Percentiles rank a stretch among this genome's conserved stretches.
phyloP scores from a whole-genome alignment of 1,284 basidiomycete genomes.

The Puccinia novopanici region DNA sequence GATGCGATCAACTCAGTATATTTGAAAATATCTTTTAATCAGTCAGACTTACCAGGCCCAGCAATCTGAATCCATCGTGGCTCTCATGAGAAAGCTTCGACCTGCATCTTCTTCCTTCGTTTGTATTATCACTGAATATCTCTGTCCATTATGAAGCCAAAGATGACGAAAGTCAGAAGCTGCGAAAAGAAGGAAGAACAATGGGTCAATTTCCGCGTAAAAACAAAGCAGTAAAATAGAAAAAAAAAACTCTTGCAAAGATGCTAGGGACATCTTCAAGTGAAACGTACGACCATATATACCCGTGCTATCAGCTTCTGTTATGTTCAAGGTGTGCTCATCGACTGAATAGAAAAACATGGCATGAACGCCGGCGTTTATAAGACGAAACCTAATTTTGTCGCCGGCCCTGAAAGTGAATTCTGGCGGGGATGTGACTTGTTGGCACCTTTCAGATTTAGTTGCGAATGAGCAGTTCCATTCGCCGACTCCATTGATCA shows the following conservation, averaged over 20 bases:
- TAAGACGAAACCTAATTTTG: slow-evolving; percentile 63
- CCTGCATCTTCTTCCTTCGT: slow-evolving; percentile 42
- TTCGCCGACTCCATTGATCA: slow-evolving; percentile 64
- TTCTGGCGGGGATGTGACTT: slow-evolving; percentile 12
- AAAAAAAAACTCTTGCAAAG: no score
- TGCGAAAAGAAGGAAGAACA: background rate
- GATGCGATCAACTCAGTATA: background rate
- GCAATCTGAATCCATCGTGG: slow-evolving; percentile 35
- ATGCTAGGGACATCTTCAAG: no score
- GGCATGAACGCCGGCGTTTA: slow-evolving; percentile 62
- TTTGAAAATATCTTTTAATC: no score
- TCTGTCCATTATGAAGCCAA: slow-evolving; percentile 55
- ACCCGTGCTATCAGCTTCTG: slow-evolving; percentile 45
- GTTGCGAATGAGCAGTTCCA: slow-evolving; percentile 47
- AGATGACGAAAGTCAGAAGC: slow-evolving; percentile 52
- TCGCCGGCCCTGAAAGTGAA: slow-evolving; percentile 40
- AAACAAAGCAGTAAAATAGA: background rate
- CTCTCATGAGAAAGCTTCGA: slow-evolving; percentile 35
- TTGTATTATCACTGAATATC: slow-evolving; percentile 55
- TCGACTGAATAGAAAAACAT: slow-evolving; percentile 55
- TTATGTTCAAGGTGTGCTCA: slow-evolving; percentile 53
- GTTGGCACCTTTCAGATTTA: slow-evolving; percentile 18
- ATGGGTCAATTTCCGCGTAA: background rate
- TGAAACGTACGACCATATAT: slow-evolving; percentile 41
- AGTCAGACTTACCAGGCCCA: slow-evolving; percentile 34